Evolutionary conservation across 176 grass and related monocot genomes (phyloP).

Genomic region (Bromus sterilis): DNA sequence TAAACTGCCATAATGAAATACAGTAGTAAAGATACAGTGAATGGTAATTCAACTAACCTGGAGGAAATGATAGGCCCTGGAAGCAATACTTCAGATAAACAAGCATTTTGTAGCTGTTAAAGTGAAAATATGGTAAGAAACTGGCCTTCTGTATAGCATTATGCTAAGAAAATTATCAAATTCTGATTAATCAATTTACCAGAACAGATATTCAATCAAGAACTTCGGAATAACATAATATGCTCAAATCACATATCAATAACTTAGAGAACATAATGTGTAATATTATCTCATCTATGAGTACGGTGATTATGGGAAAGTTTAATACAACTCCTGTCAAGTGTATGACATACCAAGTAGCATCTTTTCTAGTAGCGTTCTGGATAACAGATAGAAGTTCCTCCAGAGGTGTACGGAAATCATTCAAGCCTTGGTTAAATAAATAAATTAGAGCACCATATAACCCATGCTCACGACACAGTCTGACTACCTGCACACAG

Average conservation of each 20-base stretch:
- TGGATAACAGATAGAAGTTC: constrained; percentile 86
- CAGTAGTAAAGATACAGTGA: neutral
- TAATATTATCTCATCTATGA: neutral
- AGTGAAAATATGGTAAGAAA: constrained; percentile 28
- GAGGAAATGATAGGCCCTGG: constrained; percentile 93
- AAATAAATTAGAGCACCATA: constrained; percentile 99
- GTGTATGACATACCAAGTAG: constrained; percentile 44
- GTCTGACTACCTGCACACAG: constrained; percentile 62
- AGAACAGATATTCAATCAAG: neutral
- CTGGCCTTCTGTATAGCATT: neutral
- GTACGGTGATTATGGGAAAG: neutral
- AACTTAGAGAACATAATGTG: constrained; percentile 6
- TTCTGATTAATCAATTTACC: neutral
- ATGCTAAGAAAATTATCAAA: neutral
- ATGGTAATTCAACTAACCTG: constrained; percentile 44
- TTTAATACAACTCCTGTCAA: neutral
- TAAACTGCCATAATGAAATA: constrained; percentile 1
- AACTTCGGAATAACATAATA: constrained; percentile 7
- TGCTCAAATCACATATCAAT: neutral
- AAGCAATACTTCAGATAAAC: constrained; percentile 99
- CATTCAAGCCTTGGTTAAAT: constrained; percentile 91
- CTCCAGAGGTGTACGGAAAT: constrained; percentile 84
- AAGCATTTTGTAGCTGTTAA: constrained; percentile 85
- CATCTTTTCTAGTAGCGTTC: constrained; percentile 56
- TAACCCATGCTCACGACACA: constrained; percentile 86